Evolutionary conservation across 2,329 filamentous ascomycete species (phyloP).

Genomic region (Didymella arachidicola): DNA sequence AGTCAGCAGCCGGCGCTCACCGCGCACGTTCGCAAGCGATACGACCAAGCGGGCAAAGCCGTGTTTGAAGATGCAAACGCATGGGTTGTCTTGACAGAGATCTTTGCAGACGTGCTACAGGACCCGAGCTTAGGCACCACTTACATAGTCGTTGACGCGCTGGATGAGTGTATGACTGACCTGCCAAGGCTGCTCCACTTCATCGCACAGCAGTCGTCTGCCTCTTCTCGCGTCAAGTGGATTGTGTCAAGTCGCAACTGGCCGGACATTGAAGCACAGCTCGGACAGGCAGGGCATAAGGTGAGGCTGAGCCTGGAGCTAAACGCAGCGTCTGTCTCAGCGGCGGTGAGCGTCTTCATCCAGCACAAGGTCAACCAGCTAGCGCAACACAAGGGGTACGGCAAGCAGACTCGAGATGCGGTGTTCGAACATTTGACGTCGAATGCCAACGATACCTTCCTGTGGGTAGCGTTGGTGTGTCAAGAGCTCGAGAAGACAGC

Average conservation of each 20-base stretch:
- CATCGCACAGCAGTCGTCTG: not conserved
- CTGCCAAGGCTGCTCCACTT: not conserved
- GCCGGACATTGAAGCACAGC: not conserved
- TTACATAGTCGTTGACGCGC: not conserved
- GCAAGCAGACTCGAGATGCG: not conserved
- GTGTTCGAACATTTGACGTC: no score
- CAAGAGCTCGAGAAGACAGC: not conserved
- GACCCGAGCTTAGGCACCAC: not conserved
- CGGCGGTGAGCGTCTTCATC: not conserved
- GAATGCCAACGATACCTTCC: not conserved
- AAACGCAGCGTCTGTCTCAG: not conserved
- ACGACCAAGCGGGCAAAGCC: slow-evolving; percentile 5
- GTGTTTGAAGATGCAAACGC: slow-evolving; percentile 25
- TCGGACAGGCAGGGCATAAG: not conserved
- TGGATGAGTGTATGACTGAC: not conserved
- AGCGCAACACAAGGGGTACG: not conserved
- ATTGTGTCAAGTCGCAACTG: not conserved
- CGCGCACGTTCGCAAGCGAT: not conserved
- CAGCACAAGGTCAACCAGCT: not conserved
- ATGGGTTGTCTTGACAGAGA: slow-evolving; percentile 29
- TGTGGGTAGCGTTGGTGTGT: not conserved
- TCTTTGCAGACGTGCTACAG: slow-evolving; percentile 40
- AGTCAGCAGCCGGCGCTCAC: slow-evolving; percentile 27
- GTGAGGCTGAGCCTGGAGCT: not conserved
- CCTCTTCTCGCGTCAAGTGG: not conserved